phyloP scores from a whole-genome alignment of 2,329 filamentous ascomycete species.

The Trichoderma sp. region DNA sequence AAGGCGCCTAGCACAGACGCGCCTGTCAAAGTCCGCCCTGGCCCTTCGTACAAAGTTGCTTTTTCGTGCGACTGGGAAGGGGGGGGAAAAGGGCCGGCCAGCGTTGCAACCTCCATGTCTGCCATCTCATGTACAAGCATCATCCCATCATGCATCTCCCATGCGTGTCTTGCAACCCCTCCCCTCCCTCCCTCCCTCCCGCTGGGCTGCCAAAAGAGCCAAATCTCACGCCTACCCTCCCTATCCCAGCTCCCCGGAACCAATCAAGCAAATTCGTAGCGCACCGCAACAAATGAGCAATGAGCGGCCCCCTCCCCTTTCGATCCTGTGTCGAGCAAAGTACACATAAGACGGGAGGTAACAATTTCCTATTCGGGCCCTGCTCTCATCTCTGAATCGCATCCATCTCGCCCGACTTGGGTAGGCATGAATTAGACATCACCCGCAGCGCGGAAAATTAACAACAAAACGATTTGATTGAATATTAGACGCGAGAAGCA shows the following conservation, averaged over 20 bases:
- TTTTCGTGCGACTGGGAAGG: background rate
- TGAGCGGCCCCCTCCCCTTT: background rate
- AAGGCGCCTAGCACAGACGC: slow-evolving; percentile 14
- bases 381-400: background rate
- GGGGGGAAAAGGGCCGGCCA: background rate
- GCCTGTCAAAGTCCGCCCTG: slow-evolving; percentile 8
- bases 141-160: slow-evolving; percentile 4
- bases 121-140: background rate
- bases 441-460: background rate
- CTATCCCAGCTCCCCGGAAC: slow-evolving; percentile 5
- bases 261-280: background rate
- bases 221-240: slow-evolving; percentile 16
- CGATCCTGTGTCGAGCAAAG: background rate
- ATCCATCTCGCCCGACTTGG: background rate
- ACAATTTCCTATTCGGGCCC: background rate
- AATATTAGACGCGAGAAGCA: background rate
- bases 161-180: background rate
- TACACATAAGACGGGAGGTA: background rate
- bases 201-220: background rate
- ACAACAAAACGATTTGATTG: background rate
- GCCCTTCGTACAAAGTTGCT: background rate
- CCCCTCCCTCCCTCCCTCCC: background rate
- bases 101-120: background rate
- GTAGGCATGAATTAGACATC: background rate
- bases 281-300: background rate